Evolutionary conservation across 2,329 filamentous ascomycete genomes (phyloP).

Genomic region (Curvularia sp.): DNA sequence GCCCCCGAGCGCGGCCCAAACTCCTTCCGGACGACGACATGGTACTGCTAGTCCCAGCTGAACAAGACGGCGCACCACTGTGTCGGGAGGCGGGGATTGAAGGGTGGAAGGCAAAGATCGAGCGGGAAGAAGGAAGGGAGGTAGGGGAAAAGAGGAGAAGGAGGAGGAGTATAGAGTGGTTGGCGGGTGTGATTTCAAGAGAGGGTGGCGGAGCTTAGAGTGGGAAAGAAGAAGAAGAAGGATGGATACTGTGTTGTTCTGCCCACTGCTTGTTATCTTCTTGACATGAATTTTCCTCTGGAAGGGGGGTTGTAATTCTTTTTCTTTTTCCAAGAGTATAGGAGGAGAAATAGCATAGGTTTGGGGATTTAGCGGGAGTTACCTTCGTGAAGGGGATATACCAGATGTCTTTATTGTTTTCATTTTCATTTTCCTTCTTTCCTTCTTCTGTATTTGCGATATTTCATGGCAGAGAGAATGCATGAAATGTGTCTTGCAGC

Average conservation of each 20-base stretch:
- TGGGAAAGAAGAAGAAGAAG: neutral
- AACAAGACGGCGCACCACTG: constrained; percentile 28
- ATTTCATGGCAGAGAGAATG: too few relatives aligned
- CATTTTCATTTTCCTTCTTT: too few relatives aligned
- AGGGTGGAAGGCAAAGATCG: constrained; percentile 22
- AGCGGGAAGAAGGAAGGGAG: neutral
- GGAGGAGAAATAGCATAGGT: too few relatives aligned
- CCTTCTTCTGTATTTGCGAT: too few relatives aligned
- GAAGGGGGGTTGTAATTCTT: too few relatives aligned
- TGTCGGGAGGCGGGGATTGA: constrained; percentile 33
- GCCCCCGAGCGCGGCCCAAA: neutral
- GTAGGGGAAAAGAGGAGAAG: constrained; percentile 6
- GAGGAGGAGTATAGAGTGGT: constrained; percentile 21
- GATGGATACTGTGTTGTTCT: neutral
- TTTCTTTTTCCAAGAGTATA: too few relatives aligned
- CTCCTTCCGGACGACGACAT: constrained; percentile 25
- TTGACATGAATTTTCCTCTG: too few relatives aligned
- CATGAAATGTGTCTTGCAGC: too few relatives aligned
- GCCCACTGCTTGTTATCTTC: too few relatives aligned
- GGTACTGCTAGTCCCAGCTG: constrained; percentile 11
- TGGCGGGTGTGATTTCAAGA: constrained; percentile 11
- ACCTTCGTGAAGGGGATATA: too few relatives aligned
- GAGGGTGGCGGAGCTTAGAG: neutral
- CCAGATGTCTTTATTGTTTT: too few relatives aligned
- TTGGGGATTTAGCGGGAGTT: too few relatives aligned